Conservation (phyloP, 192 early-diverging fungal species). For the Coemansia aciculifera region DNA sequence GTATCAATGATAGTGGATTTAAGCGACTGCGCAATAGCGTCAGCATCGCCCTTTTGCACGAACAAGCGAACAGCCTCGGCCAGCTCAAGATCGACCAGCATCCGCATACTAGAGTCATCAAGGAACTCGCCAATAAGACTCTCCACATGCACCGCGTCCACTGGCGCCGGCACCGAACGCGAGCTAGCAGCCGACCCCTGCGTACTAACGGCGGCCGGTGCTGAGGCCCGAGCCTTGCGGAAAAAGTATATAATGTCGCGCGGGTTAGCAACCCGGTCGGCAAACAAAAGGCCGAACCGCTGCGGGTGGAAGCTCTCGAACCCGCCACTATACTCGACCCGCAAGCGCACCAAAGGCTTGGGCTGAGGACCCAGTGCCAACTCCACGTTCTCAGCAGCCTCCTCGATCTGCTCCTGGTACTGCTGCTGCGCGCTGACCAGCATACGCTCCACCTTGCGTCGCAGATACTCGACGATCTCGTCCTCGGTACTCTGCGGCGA, state of each 20-base stretch:
- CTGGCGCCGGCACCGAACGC: conserved; percentile 58
- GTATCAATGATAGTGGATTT: conserved; percentile 30
- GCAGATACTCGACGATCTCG: conserved; percentile 58
- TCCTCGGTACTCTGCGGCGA: conserved; percentile 57
- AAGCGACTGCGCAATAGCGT: conserved; percentile 73
- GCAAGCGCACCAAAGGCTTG: conserved; percentile 71
- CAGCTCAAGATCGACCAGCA: conserved; percentile 76
- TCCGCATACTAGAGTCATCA: conserved; percentile 63
- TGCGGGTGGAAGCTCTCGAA: conserved; percentile 83
- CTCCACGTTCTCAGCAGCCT: conserved; percentile 20
- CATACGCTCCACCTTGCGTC: conserved; percentile 58
- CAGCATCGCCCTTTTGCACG: conserved; percentile 85
- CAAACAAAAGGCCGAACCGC: conserved; percentile 80
- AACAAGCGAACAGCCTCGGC: conserved; percentile 72
- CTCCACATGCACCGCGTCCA: conserved; percentile 72
- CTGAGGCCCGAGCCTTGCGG: conserved; percentile 52
- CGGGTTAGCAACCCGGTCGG: conserved; percentile 82
- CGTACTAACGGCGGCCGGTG: neutral
- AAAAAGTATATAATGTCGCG: conserved; percentile 84
- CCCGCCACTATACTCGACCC: conserved; percentile 88
- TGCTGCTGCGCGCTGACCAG: conserved; percentile 65
- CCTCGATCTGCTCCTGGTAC: conserved; percentile 55
- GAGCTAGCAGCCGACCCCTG: conserved; percentile 24
- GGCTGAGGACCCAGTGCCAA: conserved; percentile 58
- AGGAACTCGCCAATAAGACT: conserved; percentile 77